These are phyloP conservation scores for Hondaea fermentalgiana DNA, from an alignment of 108 stramenopile species.

Conservation along the genomic window DNA sequence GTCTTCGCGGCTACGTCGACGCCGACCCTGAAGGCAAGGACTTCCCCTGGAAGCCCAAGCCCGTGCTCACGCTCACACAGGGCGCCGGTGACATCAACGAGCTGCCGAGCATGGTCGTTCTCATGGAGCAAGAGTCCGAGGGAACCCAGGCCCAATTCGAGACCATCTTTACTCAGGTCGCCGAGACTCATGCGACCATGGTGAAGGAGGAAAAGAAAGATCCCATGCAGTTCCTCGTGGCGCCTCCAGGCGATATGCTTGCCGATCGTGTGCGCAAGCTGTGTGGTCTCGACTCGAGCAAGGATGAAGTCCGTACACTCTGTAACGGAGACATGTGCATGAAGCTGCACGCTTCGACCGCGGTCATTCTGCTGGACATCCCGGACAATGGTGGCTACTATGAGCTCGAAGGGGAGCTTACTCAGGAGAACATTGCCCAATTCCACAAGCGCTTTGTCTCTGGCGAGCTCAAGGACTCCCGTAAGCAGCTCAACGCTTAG, in stretches of 20 bases:
- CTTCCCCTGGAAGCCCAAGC: conserved; percentile 61
- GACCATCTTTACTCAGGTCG: conserved; percentile 41
- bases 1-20: conserved; percentile 47
- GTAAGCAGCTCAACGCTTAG: background rate
- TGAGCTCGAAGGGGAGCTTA: conserved; percentile 43
- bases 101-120: conserved; percentile 48
- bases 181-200: conserved; percentile 35
- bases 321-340: conserved; percentile 27
- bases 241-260: background rate
- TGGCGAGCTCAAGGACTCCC: conserved; percentile 18
- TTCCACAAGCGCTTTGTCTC: conserved; percentile 35
- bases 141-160: conserved; percentile 52
- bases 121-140: conserved; percentile 53
- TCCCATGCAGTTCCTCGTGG: background rate
- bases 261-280: background rate
- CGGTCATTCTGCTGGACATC: conserved; percentile 55
- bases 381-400: conserved; percentile 55
- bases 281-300: background rate
- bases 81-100: conserved; percentile 51
- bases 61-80: conserved; percentile 48
- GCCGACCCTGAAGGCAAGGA: conserved; percentile 37
- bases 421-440: conserved; percentile 35
- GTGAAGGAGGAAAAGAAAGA: background rate
- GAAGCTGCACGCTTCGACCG: conserved; percentile 21
- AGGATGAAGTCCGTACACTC: conserved; percentile 37